Percentiles rank a stretch among this genome's conserved stretches.
These are phyloP conservation scores for Pinus taeda DNA, from an alignment of 75 land plant genomes.

Conservation along the genomic window DNA sequence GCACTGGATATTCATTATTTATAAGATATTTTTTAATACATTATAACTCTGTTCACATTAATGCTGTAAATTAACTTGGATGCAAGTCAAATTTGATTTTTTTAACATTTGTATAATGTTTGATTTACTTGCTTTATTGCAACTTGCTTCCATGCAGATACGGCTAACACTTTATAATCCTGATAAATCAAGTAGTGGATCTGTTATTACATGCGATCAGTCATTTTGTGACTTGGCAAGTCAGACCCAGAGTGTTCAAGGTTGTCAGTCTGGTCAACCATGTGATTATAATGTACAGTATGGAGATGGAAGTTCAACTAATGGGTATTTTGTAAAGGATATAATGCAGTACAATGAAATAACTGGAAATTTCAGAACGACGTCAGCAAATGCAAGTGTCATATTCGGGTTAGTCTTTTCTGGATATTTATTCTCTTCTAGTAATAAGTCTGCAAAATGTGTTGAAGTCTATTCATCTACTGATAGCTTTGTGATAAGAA, in stretches of 20 bases:
- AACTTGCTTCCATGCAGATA: conserved; percentile 33
- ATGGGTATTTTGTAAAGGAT: no score
- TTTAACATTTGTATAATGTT: neutral
- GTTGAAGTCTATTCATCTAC: no score
- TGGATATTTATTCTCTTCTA: no score
- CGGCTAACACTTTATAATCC: conserved; percentile 46
- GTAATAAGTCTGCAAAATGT: no score
- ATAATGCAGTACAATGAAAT: no score
- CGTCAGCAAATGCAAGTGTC: no score
- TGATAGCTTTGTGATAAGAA: no score
- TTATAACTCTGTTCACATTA: neutral
- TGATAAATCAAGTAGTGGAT: conserved; percentile 32
- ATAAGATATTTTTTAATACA: neutral
- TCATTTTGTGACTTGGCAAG: conserved; percentile 28
- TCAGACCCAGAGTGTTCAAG: conserved; percentile 15
- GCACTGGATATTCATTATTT: no score
- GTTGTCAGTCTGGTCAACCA: conserved; percentile 26
- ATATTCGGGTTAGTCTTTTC: no score
- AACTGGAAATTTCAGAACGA: no score
- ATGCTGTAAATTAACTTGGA: neutral
- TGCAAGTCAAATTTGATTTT: neutral
- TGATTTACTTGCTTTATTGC: conserved; percentile 1
- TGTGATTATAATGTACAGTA: conserved; percentile 55
- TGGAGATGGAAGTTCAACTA: conserved; percentile 15
- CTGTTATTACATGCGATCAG: conserved; percentile 40